phyloP scores from a whole-genome alignment of 352 stramenopile genomes.

The Pythium brachiatum region DNA sequence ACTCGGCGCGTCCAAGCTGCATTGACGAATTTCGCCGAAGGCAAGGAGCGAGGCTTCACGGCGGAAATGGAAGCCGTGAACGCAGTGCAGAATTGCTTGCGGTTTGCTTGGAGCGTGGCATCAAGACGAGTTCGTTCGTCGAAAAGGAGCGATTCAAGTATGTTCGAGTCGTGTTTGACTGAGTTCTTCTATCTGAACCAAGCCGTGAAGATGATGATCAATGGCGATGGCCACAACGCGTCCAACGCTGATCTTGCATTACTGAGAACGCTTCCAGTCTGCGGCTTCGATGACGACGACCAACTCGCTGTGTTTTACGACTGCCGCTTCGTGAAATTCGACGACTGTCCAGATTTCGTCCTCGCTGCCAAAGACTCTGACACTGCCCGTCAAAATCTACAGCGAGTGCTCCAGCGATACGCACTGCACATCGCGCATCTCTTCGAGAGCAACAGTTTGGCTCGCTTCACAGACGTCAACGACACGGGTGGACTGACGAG shows the following conservation, averaged over 20 bases:
- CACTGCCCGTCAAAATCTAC: conserved; percentile 25
- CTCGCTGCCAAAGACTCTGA: conserved; percentile 15
- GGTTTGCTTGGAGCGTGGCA: conserved; percentile 41
- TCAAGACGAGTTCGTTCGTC: conserved; percentile 25
- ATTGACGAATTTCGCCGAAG: background rate
- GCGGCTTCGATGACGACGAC: background rate
- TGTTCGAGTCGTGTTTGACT: conserved; percentile 33
- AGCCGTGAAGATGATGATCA: conserved; percentile 21
- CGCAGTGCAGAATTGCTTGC: conserved; percentile 37
- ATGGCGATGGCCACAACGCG: conserved; percentile 3
- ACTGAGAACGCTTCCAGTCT: background rate
- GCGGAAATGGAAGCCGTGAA: background rate
- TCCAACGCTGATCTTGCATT: background rate
- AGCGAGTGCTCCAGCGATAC: conserved; percentile 42
- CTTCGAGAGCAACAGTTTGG: conserved; percentile 37
- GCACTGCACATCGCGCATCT: conserved; percentile 40
- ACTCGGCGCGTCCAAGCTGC: background rate
- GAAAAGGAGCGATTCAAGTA: background rate
- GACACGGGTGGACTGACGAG: conserved; percentile 5
- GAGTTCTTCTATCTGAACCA: conserved; percentile 46
- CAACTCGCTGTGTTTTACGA: conserved; percentile 24
- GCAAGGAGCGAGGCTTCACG: conserved; percentile 9
- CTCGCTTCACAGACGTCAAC: conserved; percentile 13
- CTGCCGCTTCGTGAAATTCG: background rate
- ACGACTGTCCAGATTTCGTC: background rate